These are phyloP conservation scores for Melianthus villosus DNA, from an alignment of 441 rosid genomes.

Conservation along the genomic window DNA sequence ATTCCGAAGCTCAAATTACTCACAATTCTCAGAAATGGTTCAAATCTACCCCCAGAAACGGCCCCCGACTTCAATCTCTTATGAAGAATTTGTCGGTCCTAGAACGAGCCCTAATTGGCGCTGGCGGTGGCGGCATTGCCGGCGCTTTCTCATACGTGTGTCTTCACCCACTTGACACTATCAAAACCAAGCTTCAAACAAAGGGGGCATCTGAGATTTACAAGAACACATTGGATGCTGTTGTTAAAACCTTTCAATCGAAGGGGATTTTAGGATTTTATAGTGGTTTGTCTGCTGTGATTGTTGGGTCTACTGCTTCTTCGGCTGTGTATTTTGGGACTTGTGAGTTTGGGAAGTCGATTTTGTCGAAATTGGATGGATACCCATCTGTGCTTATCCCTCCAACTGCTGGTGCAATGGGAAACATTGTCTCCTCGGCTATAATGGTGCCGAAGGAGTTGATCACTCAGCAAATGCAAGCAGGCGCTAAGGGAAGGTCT, in stretches of 20 bases:
- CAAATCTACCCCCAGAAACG: not conserved
- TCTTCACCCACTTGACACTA: constrained; percentile 65
- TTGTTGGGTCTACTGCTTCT: constrained; percentile 84
- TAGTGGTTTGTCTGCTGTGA: constrained; percentile 78
- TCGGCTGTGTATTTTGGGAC: constrained; percentile 90
- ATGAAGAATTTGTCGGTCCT: not conserved
- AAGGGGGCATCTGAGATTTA: constrained; percentile 70
- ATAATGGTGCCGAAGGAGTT: constrained; percentile 90
- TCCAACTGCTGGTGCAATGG: constrained; percentile 94
- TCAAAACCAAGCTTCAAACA: constrained; percentile 84
- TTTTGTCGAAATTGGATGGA: constrained; percentile 38
- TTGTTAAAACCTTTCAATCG: constrained; percentile 53
- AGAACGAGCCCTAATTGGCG: not conserved
- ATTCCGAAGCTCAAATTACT: too few relatives aligned
- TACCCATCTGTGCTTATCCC: constrained; percentile 68
- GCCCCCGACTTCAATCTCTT: not conserved
- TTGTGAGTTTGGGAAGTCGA: constrained; percentile 84
- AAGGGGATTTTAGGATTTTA: constrained; percentile 73
- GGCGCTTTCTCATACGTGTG: constrained; percentile 89
- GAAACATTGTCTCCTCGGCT: constrained; percentile 75
- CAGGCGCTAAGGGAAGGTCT: constrained; percentile 69
- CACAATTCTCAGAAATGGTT: not conserved
- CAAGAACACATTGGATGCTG: constrained; percentile 49
- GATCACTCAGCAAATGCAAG: constrained; percentile 86
- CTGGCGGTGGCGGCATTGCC: constrained; percentile 78